Evolutionary conservation across 2,329 filamentous ascomycete genomes (phyloP).

Genomic region (Myriosclerotinia scirpicola): DNA sequence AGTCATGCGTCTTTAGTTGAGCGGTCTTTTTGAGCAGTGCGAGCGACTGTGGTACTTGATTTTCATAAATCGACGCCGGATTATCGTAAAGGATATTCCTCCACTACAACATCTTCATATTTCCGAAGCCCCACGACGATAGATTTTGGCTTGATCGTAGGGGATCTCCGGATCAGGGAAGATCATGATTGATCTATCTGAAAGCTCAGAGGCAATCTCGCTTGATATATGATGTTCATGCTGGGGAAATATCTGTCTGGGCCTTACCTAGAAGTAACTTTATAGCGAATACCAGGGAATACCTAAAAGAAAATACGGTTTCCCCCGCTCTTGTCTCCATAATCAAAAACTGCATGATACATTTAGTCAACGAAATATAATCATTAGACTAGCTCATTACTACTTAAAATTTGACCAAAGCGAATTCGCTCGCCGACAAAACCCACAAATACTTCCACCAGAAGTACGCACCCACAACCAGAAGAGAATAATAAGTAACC

Average conservation of each 20-base stretch:
- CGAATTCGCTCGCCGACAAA: slow-evolving; percentile 64
- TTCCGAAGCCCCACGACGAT: slow-evolving; percentile 7
- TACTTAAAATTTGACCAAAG: slow-evolving; percentile 43
- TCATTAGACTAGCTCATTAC: slow-evolving; percentile 8
- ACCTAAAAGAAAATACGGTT: not conserved
- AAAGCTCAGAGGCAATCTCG: slow-evolving; percentile 15
- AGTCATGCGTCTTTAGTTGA: too few species aligned
- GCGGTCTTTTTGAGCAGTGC: not conserved
- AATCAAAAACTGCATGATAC: not conserved
- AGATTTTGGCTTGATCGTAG: slow-evolving; percentile 6
- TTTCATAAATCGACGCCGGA: not conserved
- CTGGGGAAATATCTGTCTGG: not conserved
- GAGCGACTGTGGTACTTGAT: not conserved
- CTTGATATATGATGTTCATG: slow-evolving; percentile 8
- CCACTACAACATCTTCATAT: not conserved
- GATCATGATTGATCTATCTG: slow-evolving; percentile 3
- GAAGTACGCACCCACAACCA: slow-evolving; percentile 67
- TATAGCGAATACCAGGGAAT: not conserved
- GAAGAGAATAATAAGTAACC: slow-evolving; percentile 72
- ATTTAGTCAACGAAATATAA: not conserved
- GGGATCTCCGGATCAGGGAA: slow-evolving; percentile 10
- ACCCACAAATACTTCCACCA: slow-evolving; percentile 73
- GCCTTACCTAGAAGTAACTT: not conserved
- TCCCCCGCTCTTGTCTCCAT: not conserved
- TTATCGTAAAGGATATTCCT: not conserved